Conservation (phyloP, 2,329 filamentous ascomycete genomes). For the Falciphora oryzae region DNA sequence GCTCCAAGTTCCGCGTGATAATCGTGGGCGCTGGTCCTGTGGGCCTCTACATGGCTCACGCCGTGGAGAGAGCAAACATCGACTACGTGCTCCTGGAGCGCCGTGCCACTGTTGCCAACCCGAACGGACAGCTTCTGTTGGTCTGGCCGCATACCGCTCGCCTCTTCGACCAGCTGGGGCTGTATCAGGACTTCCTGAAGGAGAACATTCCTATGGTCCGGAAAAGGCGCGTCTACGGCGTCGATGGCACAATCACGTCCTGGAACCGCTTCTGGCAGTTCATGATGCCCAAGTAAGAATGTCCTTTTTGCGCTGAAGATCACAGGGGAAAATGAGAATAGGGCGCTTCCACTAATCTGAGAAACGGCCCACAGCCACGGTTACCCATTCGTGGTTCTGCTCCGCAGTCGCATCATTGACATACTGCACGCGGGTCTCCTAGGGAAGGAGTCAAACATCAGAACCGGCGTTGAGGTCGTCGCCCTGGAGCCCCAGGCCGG, state of each 20-base stretch:
- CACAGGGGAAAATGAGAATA: no score
- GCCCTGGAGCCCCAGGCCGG: constrained; percentile 13
- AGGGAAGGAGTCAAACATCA: constrained; percentile 14
- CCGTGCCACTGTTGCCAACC: background rate
- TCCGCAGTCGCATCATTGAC: constrained; percentile 15
- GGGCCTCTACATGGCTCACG: constrained; percentile 16
- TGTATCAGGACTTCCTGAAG: constrained; percentile 16
- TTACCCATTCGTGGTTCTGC: constrained; percentile 19
- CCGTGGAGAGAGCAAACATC: constrained; percentile 23
- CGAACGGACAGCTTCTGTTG: constrained; percentile 12
- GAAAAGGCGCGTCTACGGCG: constrained; percentile 14
- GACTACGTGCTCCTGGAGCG: constrained; percentile 25
- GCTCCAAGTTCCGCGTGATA: background rate
- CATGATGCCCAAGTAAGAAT: constrained; percentile 10
- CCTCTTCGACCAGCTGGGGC: constrained; percentile 24
- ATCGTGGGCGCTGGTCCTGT: constrained; percentile 1
- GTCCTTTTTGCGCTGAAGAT: no score
- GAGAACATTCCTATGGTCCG: constrained; percentile 14
- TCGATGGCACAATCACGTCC: constrained; percentile 16
- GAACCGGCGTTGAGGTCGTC: constrained; percentile 15
- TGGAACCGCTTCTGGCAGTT: constrained; percentile 15
- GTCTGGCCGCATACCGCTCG: constrained; percentile 21
- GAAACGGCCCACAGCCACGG: constrained; percentile 16
- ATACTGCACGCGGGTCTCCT: constrained; percentile 18
- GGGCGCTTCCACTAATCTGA: constrained; percentile 1